Evolutionary conservation across 2,329 filamentous ascomycete genomes (phyloP), one percentile per base, ranked within the genome.

Genomic region (Calonectria pseudoturangicola): DNA sequence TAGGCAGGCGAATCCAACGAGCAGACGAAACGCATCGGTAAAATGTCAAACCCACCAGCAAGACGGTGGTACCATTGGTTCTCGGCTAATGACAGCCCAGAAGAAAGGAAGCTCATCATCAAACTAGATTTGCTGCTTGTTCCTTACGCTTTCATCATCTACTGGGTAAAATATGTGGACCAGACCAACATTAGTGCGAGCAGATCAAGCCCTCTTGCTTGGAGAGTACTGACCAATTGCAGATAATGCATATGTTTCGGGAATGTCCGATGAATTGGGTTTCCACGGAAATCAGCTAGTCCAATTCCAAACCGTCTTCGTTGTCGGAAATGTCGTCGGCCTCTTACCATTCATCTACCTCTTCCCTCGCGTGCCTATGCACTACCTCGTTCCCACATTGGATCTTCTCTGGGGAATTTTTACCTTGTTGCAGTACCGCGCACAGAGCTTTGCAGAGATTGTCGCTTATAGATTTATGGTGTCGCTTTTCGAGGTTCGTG

Each of bases 71-170:
- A 76, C 50, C 83, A 87, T 71, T 90, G 88, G 88, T 90, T 86
- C 77, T 80, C 87, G 2, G 81, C 85, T 21, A 81, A 86, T 8
- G 89, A 91, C 72, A 88, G 85, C 0, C 68, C 74, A 1, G 72
- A 74, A 13, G 77, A 78, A 15, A 71, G 56, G 36, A 79, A 83
- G 71, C 82, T 91, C 3, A 88, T 92, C 43, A 66, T 86, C n/a
- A 91, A 91, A 76, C 85, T 92, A 12, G 89, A 92, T 72, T 77
- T 88, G 0, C 79, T 91, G 1, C 87, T 92, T 41, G 86, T 92
- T 0, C 89, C 89, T 0, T 91, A 90, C 30, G 74, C 74, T 0
- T 76, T 76, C 36, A 66, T 68, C 27, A 50, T 75, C 1, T 76
- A 76, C 43, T 76, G 74, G 74, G 74, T 76, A 15, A 76, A 76